Evolutionary conservation across 2,329 filamentous ascomycete species (phyloP).

Genomic region (Coleophoma cylindrospora): DNA sequence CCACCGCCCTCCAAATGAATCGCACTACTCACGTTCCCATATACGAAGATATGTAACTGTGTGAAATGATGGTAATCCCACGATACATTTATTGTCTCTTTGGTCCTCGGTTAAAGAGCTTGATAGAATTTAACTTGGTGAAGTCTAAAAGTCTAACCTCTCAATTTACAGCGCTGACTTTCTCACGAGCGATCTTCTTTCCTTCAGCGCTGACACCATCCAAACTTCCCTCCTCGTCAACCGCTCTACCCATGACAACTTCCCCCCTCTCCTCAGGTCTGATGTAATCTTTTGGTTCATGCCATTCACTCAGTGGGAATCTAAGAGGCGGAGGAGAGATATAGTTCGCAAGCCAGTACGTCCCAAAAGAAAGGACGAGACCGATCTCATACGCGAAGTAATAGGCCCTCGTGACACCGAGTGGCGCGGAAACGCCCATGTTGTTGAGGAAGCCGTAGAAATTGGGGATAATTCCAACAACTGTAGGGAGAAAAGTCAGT

Average conservation of each 20-base stretch:
- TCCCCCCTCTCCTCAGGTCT: constrained; percentile 17
- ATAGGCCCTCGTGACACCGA: constrained; percentile 40
- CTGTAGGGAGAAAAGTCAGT: background rate
- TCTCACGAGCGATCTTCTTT: no score
- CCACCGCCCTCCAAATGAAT: no score
- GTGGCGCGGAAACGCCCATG: constrained; percentile 31
- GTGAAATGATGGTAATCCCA: no score
- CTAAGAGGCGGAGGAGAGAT: constrained; percentile 13
- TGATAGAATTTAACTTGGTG: no score
- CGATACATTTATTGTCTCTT: no score
- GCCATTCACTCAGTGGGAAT: constrained; percentile 21
- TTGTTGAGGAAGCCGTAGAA: constrained; percentile 36
- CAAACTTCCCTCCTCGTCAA: background rate
- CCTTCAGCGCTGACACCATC: no score
- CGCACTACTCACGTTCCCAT: no score
- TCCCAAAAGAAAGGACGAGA: constrained; percentile 35
- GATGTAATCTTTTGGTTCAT: constrained; percentile 31
- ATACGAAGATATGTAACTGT: no score
- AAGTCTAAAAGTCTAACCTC: no score
- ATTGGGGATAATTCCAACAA: constrained; percentile 32
- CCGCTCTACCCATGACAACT: constrained; percentile 5
- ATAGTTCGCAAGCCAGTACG: constrained; percentile 19
- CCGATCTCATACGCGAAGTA: constrained; percentile 51
- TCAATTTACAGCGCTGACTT: no score
- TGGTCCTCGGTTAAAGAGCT: no score